Evolutionary conservation across 2,329 filamentous ascomycete genomes (phyloP).

Genomic region (Neofusicoccum parvum): DNA sequence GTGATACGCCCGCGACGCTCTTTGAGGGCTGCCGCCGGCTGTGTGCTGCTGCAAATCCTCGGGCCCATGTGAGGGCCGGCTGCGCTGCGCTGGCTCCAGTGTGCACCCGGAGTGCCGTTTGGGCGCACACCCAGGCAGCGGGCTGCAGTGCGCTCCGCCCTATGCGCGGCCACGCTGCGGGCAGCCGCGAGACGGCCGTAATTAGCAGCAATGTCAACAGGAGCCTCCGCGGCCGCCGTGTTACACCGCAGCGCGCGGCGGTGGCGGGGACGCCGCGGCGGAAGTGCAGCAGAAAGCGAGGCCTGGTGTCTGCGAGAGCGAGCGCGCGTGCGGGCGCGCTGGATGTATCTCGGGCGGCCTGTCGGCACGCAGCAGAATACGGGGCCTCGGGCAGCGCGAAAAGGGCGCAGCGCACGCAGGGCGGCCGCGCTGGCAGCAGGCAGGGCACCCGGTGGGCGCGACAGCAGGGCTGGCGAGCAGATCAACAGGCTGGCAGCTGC

Average conservation of each 20-base stretch:
- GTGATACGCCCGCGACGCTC: slow-evolving; percentile 2
- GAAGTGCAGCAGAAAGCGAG: slow-evolving; percentile 11
- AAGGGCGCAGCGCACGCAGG: background rate
- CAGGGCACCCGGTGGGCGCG: background rate
- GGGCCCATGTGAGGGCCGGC: slow-evolving; percentile 3
- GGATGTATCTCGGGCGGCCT: slow-evolving; percentile 7
- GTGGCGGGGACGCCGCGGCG: background rate
- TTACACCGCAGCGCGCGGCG: background rate
- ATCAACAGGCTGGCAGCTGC: background rate
- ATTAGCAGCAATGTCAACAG: background rate
- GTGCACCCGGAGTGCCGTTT: too few relatives aligned
- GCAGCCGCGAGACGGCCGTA: background rate
- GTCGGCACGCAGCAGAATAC: slow-evolving; percentile 7
- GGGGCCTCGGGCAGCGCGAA: slow-evolving; percentile 7
- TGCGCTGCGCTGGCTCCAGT: slow-evolving; percentile 7
- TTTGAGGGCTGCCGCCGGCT: background rate
- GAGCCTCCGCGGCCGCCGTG: slow-evolving; percentile 4
- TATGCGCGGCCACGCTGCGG: background rate
- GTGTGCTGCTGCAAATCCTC: background rate
- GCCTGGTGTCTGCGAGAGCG: background rate
- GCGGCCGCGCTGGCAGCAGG: background rate
- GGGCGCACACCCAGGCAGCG: background rate
- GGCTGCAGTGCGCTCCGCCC: background rate
- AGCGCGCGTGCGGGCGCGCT: background rate
- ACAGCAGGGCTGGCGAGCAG: background rate